Evolutionary conservation across 495 filamentous ascomycete species (phyloP), one percentile per base, ranked within the genome.

Genomic region (Pseudoneurospora amorphoporcata): DNA sequence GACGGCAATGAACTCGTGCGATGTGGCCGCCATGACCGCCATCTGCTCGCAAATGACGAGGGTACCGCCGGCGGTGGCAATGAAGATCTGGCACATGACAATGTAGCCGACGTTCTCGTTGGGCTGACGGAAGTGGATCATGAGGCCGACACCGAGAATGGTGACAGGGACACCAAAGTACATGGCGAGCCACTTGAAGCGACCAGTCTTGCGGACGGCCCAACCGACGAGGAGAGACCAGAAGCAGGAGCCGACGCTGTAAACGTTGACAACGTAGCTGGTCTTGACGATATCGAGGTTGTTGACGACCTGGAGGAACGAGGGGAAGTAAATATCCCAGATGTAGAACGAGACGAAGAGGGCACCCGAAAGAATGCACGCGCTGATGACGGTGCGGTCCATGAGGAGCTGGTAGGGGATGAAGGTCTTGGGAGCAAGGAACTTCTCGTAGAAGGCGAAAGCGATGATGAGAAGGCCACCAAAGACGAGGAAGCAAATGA

Each of bases 81-180:
- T 92, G 81, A 93, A 90, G 78, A 94, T 92, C 79, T 94, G 91
- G 75, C 87, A 90, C 89, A 93, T 92, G 80, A 93, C 82, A 23
- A 94, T 81, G 78, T 90, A 92, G 35, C 89, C 91, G 68, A 93
- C 83, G 68, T 84, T 76, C 19, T 81, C 79, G 40, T 85, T 81
- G 3, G 83, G 80, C 71, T 87, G 81, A 29, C 76, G 75, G 86
- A 92, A 93, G 74, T 92, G 82, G 74, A 94, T 92, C 87, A 93
- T 89, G 40, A 94, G 83, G 10, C 90, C 91, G 47, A 71, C 84
- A 29, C 89, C 91, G 83, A 86, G 75, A 85, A 92, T 87, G 70
- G 92, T 85, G 17, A 91, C 86, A 0, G 89, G 86, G 3, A 90
- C 86, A 32, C 92, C 86, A 68, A 90, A 84, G 77, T 86, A 83